These are phyloP conservation scores for Jimgerdemannia flammicorona DNA, from an alignment of 192 early-diverging fungal species.

Conservation along the genomic window DNA sequence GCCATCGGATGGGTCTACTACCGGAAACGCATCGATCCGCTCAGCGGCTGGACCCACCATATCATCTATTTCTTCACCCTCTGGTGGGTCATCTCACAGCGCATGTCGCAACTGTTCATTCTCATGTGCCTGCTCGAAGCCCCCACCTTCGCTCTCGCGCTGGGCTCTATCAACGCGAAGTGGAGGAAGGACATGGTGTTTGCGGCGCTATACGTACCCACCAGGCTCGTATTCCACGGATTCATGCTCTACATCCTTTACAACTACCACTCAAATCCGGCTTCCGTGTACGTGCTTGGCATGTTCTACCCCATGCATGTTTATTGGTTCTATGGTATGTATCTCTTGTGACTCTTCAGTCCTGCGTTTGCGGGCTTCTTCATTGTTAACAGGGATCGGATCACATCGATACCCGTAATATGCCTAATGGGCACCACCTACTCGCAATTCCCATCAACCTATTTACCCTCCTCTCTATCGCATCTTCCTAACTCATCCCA, in stretches of 20 bases:
- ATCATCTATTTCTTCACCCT: conserved; percentile 43
- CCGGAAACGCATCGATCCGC: conserved; percentile 40
- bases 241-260: conserved; percentile 33
- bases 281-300: conserved; percentile 30
- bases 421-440: background rate
- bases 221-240: conserved; percentile 52
- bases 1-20: conserved; percentile 49
- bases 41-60: conserved; percentile 66
- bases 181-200: conserved; percentile 51
- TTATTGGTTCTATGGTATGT: conserved; percentile 47
- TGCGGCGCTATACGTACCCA: conserved; percentile 46
- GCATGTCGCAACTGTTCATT: conserved; percentile 33
- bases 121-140: conserved; percentile 52
- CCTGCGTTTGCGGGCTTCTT: background rate
- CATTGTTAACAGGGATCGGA: background rate
- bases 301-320: conserved; percentile 47
- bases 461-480: background rate
- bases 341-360: background rate
- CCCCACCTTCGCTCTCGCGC: conserved; percentile 53
- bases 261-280: conserved; percentile 14
- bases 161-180: conserved; percentile 42
- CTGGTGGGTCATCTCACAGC: conserved; percentile 18
- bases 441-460: background rate
- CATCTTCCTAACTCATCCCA: background rate
- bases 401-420: background rate